Percentiles rank a stretch among this genome's conserved stretches.
Conservation (phyloP, 2,329 filamentous ascomycete genomes). For the Trichoderma breve region DNA sequence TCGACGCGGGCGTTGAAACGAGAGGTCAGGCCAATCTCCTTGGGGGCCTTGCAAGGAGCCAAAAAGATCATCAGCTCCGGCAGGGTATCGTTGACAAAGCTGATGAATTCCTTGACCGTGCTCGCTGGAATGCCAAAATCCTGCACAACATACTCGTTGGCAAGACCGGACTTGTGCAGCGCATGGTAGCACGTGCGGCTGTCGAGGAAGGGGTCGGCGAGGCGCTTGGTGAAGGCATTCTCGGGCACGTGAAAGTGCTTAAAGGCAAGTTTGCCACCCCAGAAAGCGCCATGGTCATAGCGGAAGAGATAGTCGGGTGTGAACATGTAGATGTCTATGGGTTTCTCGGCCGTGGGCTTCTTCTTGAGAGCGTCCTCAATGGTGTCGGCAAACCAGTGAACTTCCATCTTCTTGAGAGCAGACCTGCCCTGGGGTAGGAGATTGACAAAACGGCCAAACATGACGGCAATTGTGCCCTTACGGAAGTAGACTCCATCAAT, state of each 20-base stretch:
- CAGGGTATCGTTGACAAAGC: conserved; percentile 32
- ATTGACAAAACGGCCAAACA: conserved; percentile 49
- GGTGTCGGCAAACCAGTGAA: conserved; percentile 33
- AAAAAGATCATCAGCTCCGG: conserved; percentile 33
- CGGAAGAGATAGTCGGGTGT: conserved; percentile 55
- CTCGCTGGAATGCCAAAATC: conserved; percentile 41
- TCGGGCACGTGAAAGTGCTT: conserved; percentile 52
- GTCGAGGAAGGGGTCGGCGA: conserved; percentile 52
- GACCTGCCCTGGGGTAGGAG: conserved; percentile 45
- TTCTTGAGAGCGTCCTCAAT: conserved; percentile 29
- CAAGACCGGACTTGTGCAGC: conserved; percentile 48
- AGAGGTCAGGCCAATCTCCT: conserved; percentile 33
- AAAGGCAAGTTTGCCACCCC: conserved; percentile 51
- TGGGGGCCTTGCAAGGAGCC: conserved; percentile 29
- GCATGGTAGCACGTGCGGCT: conserved; percentile 54
- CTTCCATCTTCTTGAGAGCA: conserved; percentile 33
- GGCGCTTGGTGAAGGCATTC: conserved; percentile 48
- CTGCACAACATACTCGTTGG: conserved; percentile 49
- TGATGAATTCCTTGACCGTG: conserved; percentile 30
- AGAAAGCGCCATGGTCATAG: conserved; percentile 57
- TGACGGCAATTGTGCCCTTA: conserved; percentile 46
- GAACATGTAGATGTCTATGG: conserved; percentile 37
- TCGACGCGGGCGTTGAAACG: conserved; percentile 34
- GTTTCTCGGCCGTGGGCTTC: conserved; percentile 28
- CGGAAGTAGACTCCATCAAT: conserved; percentile 57